phyloP scores from a whole-genome alignment of 176 grass and related monocot species.

The Eremochloa ophiuroides region DNA sequence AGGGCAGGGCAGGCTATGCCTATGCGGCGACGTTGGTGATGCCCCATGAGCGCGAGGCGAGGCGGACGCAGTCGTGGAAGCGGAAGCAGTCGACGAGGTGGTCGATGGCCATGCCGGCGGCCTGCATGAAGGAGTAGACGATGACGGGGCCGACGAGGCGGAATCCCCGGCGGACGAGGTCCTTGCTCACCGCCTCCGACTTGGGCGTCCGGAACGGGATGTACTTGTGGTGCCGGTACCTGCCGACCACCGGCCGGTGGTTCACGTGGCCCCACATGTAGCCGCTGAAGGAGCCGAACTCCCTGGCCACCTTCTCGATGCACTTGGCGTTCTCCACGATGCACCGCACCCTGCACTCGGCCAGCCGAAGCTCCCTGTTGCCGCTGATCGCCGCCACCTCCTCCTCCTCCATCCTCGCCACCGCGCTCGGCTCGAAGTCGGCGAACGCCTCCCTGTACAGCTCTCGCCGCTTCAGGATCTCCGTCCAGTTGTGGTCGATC shows the following conservation, averaged over 20 bases:
- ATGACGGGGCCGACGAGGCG: conserved; percentile 89
- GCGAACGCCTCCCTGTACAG: conserved; percentile 68
- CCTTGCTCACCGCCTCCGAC: conserved; percentile 90
- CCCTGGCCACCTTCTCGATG: conserved; percentile 69
- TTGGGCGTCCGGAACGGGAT: conserved; percentile 86
- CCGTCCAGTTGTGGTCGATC: conserved; percentile 94
- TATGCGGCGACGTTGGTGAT: conserved; percentile 74
- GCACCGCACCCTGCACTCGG: conserved; percentile 71
- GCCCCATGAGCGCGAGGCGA: conserved; percentile 74
- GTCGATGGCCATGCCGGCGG: conserved; percentile 73
- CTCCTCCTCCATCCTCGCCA: conserved; percentile 75
- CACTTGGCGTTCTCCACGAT: conserved; percentile 92
- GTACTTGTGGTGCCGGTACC: conserved; percentile 63
- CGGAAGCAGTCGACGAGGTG: conserved; percentile 86
- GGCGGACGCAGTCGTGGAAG: conserved; percentile 59
- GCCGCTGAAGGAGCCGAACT: conserved; percentile 89
- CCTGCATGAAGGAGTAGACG: conserved; percentile 98
- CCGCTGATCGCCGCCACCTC: conserved; percentile 47
- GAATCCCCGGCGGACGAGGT: conserved; percentile 75
- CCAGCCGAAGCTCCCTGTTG: conserved; percentile 80
- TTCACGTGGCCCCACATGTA: conserved; percentile 97
- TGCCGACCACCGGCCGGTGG: conserved; percentile 69
- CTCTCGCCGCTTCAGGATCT: conserved; percentile 89
- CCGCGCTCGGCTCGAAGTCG: conserved; percentile 53
- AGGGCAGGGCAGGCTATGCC: not conserved